Evolutionary conservation across 2,329 filamentous ascomycete genomes (phyloP), one percentile per base, ranked within the genome.

Genomic region (Ceratocystis diversiconidia): DNA sequence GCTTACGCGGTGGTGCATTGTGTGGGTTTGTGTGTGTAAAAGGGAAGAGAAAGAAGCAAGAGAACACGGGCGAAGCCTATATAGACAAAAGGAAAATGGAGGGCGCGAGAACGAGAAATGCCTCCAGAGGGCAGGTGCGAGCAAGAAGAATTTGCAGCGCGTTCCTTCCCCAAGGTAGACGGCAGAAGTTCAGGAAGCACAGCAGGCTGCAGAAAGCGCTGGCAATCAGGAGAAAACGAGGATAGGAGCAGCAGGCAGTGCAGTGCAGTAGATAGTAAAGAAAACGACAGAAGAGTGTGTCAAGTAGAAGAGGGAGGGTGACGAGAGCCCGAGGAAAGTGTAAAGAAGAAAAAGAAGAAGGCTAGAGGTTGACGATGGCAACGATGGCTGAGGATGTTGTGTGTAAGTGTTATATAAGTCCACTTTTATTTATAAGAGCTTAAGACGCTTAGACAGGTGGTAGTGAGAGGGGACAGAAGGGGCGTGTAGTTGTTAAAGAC

Each of bases 1-100:
- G 72, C 79, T 75, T 69, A 85, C 82, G 68, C 79, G 76, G 75
- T 83, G 80, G 71, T 82, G 81, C 82, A 84, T 85, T 64, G 71
- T 76, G 62, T n/a, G 3, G 25, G 28, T 61, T 43, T n/a, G 30
- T 22, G 48, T 15, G 57, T 43, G 36, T 59, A 57, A n/a, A 19
- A 63, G 50, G 19, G 41, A 19, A 25, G 43, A 32, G 10, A 36
- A 30, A 30, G 7, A 22, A 19, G n/a, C 7, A 44, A 62, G 41
- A 50, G n/a, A 25, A 25, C 8, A 62, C 10, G 30, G 46, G 10
- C 43, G n/a, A 17, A 60, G 28, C 10, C 10, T 41, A 12, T 41
- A 1, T 3, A 41, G 10, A 41, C 10, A 10, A 7, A 12, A 17
- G 15, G 12, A 12, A 17, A 17, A 15, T 1, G 5, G 15, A 10